phyloP scores from a whole-genome alignment of 192 early-diverging fungal genomes.

The Linderina pennispora region DNA sequence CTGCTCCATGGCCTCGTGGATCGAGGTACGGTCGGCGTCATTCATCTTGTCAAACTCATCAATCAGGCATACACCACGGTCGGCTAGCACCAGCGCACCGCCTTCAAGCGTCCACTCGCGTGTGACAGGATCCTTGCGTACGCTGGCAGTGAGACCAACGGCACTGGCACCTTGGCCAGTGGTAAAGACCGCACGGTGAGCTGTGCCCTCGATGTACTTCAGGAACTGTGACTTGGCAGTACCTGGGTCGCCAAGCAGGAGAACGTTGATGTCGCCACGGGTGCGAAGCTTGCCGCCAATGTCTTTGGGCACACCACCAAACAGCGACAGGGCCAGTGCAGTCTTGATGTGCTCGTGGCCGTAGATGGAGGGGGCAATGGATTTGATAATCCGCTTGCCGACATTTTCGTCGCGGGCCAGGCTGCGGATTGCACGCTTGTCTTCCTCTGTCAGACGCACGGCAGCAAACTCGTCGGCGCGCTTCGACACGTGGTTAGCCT shows the following conservation, averaged over 20 bases:
- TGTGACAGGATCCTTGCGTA: conserved; percentile 78
- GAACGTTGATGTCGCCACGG: conserved; percentile 96
- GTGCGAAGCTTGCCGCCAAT: conserved; percentile 90
- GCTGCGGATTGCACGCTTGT: conserved; percentile 66
- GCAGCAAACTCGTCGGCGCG: conserved; percentile 85
- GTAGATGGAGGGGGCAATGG: conserved; percentile 96
- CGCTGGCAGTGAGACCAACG: conserved; percentile 78
- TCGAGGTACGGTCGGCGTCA: conserved; percentile 83
- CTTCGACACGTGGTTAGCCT: conserved; percentile 91
- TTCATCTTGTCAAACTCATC: conserved; percentile 94
- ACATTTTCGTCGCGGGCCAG: conserved; percentile 76
- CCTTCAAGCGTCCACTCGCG: conserved; percentile 87
- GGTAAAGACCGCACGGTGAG: conserved; percentile 79
- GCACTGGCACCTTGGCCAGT: conserved; percentile 83
- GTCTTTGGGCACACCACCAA: conserved; percentile 95
- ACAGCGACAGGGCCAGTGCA: conserved; percentile 86
- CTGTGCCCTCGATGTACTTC: conserved; percentile 80
- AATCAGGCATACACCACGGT: conserved; percentile 80
- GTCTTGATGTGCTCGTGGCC: conserved; percentile 98
- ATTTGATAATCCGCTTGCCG: conserved; percentile 81
- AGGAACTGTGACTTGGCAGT: conserved; percentile 85
- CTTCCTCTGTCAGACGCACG: conserved; percentile 87
- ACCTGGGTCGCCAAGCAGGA: conserved; percentile 86
- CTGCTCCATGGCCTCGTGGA: conserved; percentile 95
- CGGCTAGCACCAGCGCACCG: conserved; percentile 83